These are phyloP conservation scores for Auricularia sp. DNA, from an alignment of 768 basidiomycete species.

Conservation along the genomic window DNA sequence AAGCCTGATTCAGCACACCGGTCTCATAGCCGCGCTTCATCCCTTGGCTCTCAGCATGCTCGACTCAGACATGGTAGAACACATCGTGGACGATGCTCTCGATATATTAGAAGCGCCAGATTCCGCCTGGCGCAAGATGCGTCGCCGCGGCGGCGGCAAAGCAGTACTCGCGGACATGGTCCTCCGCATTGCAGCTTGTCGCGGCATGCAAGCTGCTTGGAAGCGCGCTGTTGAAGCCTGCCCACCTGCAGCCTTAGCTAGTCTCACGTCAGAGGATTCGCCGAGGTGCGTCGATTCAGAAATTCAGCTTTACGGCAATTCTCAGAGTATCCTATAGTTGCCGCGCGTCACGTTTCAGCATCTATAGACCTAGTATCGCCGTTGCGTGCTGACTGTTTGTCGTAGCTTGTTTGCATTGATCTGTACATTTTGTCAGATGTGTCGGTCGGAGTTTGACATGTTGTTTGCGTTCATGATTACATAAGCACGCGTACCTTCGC, in stretches of 20 bases:
- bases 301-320: too few relatives aligned
- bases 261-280: background rate
- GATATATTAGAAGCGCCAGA: background rate
- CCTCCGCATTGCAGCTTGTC: background rate
- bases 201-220: background rate
- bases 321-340: too few relatives aligned
- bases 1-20: background rate
- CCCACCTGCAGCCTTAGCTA: background rate
- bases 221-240: background rate
- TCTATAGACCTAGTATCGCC: too few relatives aligned
- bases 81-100: background rate
- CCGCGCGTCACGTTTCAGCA: too few relatives aligned
- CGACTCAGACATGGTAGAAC: background rate
- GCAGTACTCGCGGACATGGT: background rate
- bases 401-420: too few relatives aligned
- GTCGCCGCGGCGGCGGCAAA: background rate
- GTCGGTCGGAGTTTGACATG: too few relatives aligned
- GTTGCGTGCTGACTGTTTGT: too few relatives aligned
- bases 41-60: background rate
- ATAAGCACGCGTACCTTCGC: too few relatives aligned
- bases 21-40: background rate
- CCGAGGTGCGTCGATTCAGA: background rate
- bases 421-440: too few relatives aligned
- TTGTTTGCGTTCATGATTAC: too few relatives aligned
- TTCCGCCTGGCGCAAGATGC: background rate